Conservation (phyloP, 2,329 filamentous ascomycete genomes). For the Paraphaeosphaeria sporulosa region DNA sequence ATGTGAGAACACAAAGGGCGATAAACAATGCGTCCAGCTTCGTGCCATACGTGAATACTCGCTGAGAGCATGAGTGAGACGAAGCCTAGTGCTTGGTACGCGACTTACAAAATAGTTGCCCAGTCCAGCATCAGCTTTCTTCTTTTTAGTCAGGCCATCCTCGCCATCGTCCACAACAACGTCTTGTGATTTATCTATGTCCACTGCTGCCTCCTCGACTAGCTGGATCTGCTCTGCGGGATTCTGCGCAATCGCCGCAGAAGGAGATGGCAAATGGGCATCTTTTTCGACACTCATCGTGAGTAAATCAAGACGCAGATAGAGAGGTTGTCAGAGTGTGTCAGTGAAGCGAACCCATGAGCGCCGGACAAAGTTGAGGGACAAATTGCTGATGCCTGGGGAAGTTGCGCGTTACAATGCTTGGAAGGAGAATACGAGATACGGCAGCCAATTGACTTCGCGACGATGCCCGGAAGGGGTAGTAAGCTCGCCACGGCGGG, state of each 20-base stretch:
- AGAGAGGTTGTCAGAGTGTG: background rate
- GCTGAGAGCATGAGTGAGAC: conserved; percentile 21
- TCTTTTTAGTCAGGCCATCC: conserved; percentile 16
- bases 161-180: conserved; percentile 9
- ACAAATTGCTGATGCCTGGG: conserved; percentile 3
- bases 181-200: conserved; percentile 13
- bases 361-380: background rate
- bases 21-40: conserved; percentile 42
- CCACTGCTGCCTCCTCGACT: conserved; percentile 18
- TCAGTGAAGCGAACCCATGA: background rate
- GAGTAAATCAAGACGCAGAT: background rate
- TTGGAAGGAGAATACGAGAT: conserved; percentile 1
- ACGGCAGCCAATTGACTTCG: conserved; percentile 1
- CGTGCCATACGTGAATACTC: conserved; percentile 46
- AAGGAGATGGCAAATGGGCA: conserved; percentile 15
- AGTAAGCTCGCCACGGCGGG: background rate
- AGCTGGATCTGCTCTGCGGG: conserved; percentile 22
- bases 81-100: background rate
- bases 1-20: conserved; percentile 33
- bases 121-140: conserved; percentile 31
- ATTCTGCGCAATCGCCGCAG: conserved; percentile 20
- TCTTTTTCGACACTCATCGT: conserved; percentile 6
- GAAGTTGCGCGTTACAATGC: background rate
- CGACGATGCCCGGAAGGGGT: background rate
- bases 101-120: conserved; percentile 45